Evolutionary conservation across 352 stramenopile genomes (phyloP).

Genomic region (Phytophthora citrophthora): DNA sequence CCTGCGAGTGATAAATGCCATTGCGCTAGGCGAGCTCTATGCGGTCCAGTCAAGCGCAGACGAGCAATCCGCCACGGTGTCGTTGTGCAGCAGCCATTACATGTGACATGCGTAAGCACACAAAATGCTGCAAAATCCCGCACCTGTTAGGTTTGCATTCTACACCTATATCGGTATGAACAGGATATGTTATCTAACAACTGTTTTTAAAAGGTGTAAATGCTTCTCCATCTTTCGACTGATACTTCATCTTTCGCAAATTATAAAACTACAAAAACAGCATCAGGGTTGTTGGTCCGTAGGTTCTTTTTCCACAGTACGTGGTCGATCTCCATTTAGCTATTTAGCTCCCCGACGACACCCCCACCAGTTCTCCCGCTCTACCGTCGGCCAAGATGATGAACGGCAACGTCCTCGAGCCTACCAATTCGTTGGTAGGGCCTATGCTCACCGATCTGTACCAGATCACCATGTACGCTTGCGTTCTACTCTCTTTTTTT

Average conservation of each 20-base stretch:
- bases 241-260: background rate
- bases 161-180: background rate
- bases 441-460: constrained; percentile 99
- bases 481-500: background rate
- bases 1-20: constrained; percentile 5
- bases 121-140: background rate
- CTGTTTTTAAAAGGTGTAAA: too few relatives aligned
- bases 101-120: constrained; percentile 12
- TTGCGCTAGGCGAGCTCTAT: constrained; percentile 2
- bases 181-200: background rate
- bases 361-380: background rate
- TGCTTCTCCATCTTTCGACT: background rate
- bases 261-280: too few relatives aligned
- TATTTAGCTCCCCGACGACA: constrained; percentile 8
- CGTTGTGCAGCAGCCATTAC: background rate
- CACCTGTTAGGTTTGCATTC: too few relatives aligned
- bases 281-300: constrained; percentile 12
- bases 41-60: constrained; percentile 1
- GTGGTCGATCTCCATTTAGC: constrained; percentile 28
- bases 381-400: constrained; percentile 22
- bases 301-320: constrained; percentile 30
- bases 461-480: constrained; percentile 91
- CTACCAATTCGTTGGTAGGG: constrained; percentile 95
- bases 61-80: background rate
- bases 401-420: constrained; percentile 50